Evolutionary conservation across 768 basidiomycete genomes (phyloP).

Genomic region (Solioccasus polychromus): DNA sequence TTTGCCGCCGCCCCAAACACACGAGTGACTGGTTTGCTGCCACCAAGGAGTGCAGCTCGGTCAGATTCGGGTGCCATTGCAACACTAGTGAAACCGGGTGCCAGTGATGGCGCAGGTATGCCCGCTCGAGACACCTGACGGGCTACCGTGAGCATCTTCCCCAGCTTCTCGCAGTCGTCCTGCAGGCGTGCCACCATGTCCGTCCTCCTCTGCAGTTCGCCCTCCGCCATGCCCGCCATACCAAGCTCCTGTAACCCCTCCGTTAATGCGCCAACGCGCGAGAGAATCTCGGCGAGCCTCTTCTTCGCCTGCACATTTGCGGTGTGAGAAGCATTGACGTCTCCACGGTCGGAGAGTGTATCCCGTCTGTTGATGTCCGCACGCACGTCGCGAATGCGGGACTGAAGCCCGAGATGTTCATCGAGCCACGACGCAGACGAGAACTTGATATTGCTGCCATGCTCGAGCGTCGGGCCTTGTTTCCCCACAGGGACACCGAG

Average conservation of each 20-base stretch:
- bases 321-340: slow-evolving; percentile 70
- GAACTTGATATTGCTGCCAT: slow-evolving; percentile 46
- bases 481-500: slow-evolving; percentile 75
- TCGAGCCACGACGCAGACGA: slow-evolving; percentile 85
- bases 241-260: slow-evolving; percentile 65
- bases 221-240: slow-evolving; percentile 75
- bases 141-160: slow-evolving; percentile 79
- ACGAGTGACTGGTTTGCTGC: slow-evolving; percentile 54
- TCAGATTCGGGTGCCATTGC: slow-evolving; percentile 49
- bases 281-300: slow-evolving; percentile 73
- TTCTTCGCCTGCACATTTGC: slow-evolving; percentile 85
- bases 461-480: slow-evolving; percentile 35
- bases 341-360: slow-evolving; percentile 71
- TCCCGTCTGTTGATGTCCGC: slow-evolving; percentile 87
- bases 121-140: slow-evolving; percentile 47
- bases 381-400: slow-evolving; percentile 75
- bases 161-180: slow-evolving; percentile 88
- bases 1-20: slow-evolving; percentile 69
- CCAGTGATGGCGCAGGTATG: slow-evolving; percentile 26
- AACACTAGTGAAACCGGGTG: slow-evolving; percentile 27
- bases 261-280: slow-evolving; percentile 69
- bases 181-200: slow-evolving; percentile 87
- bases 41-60: slow-evolving; percentile 62
- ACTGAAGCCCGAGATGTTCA: slow-evolving; percentile 78
- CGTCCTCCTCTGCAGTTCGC: slow-evolving; percentile 86